These are phyloP conservation scores for Athelia sp. DNA, from an alignment of 1,284 basidiomycete species.

Conservation along the genomic window DNA sequence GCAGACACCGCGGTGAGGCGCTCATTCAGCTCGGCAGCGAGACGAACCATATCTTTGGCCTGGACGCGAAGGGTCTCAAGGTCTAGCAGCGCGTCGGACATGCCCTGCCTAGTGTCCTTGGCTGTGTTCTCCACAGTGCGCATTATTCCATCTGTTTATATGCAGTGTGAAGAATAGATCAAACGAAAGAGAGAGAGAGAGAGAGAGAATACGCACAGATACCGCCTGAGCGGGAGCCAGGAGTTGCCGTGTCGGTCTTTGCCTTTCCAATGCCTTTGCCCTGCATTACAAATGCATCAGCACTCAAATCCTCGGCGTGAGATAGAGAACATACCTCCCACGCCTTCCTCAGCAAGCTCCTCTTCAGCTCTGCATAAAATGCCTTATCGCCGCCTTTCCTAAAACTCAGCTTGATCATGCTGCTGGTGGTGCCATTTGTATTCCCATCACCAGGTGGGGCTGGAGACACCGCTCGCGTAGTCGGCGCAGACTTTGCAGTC, in stretches of 20 bases:
- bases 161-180: conserved; percentile 3
- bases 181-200: background rate
- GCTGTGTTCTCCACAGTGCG: conserved; percentile 67
- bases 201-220: conserved; percentile 1
- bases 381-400: conserved; percentile 85
- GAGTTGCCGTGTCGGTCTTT: conserved; percentile 7
- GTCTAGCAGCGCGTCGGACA: conserved; percentile 82
- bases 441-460: conserved; percentile 19
- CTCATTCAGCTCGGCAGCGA: conserved; percentile 86
- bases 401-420: conserved; percentile 78
- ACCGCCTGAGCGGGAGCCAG: background rate
- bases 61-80: conserved; percentile 90
- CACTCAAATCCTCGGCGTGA: background rate
- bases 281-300: conserved; percentile 10
- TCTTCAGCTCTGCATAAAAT: conserved; percentile 80
- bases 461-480: conserved; percentile 53
- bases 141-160: conserved; percentile 71
- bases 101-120: conserved; percentile 57
- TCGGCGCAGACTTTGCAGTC: conserved; percentile 52
- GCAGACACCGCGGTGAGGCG: conserved; percentile 63
- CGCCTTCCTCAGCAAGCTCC: conserved; percentile 69
- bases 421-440: conserved; percentile 22
- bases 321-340: conserved; percentile 63
- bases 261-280: conserved; percentile 20
- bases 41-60: conserved; percentile 88